Conservation (phyloP, 352 stramenopile species). For the Phytophthora citricola region DNA sequence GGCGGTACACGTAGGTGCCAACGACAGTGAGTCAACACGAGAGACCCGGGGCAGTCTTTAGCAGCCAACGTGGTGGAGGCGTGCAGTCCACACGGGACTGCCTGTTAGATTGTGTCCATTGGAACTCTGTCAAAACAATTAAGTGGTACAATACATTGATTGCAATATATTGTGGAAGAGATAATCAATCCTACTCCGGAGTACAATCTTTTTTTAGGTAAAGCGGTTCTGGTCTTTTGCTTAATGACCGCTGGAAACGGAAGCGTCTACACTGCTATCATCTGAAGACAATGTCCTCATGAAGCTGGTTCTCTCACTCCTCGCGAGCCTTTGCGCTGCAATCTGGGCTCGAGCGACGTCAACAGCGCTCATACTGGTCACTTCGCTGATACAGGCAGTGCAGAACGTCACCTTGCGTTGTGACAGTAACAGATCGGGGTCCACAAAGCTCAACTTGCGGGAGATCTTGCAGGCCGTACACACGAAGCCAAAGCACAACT, state of each 20-base stretch:
- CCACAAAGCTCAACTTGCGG: slow-evolving; percentile 34
- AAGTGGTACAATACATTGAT: too few relatives aligned
- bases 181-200: too few relatives aligned
- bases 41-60: too few relatives aligned
- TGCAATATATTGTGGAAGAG: too few relatives aligned
- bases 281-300: slow-evolving; percentile 19
- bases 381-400: slow-evolving; percentile 35
- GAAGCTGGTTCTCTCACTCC: slow-evolving; percentile 11
- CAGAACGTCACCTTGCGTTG: slow-evolving; percentile 42
- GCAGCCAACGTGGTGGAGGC: too few relatives aligned
- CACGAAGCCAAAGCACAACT: slow-evolving; percentile 35
- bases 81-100: too few relatives aligned
- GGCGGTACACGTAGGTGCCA: too few relatives aligned
- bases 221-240: neutral
- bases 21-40: too few relatives aligned
- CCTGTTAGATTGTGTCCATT: too few relatives aligned
- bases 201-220: too few relatives aligned
- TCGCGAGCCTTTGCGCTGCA: neutral
- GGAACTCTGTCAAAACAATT: too few relatives aligned
- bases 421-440: slow-evolving; percentile 18
- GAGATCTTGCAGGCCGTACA: slow-evolving; percentile 30
- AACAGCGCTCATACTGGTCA: slow-evolving; percentile 35
- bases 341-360: slow-evolving; percentile 22
- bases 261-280: slow-evolving; percentile 10
- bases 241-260: slow-evolving; percentile 17